These are phyloP conservation scores for Dianthus caryophyllus DNA, from an alignment of 148 eudicot genomes.

Conservation along the genomic window DNA sequence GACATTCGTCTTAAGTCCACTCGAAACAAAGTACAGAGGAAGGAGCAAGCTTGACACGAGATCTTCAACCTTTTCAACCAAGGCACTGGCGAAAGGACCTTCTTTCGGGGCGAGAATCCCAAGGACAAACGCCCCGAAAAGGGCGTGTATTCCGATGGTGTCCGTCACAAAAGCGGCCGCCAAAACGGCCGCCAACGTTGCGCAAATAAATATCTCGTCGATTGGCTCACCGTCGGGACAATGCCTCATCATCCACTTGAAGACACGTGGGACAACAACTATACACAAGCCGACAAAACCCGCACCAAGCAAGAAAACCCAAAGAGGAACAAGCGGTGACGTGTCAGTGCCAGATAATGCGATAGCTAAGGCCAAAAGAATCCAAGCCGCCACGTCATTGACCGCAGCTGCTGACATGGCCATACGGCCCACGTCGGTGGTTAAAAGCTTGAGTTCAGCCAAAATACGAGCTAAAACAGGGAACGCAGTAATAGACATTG, in stretches of 20 bases:
- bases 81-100: slow-evolving; percentile 66
- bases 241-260: slow-evolving; percentile 51
- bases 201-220: slow-evolving; percentile 60
- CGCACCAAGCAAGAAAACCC: slow-evolving; percentile 57
- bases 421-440: slow-evolving; percentile 76
- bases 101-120: slow-evolving; percentile 76
- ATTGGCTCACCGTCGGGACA: slow-evolving; percentile 78
- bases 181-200: slow-evolving; percentile 49
- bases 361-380: slow-evolving; percentile 73
- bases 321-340: slow-evolving; percentile 57
- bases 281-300: slow-evolving; percentile 44
- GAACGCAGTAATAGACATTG: slow-evolving; percentile 78
- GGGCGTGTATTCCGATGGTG: slow-evolving; percentile 76
- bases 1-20: slow-evolving; percentile 73
- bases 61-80: slow-evolving; percentile 84
- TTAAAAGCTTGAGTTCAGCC: slow-evolving; percentile 77
- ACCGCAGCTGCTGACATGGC: slow-evolving; percentile 95
- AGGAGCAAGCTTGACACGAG: slow-evolving; percentile 77
- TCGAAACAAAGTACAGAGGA: slow-evolving; percentile 77
- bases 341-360: slow-evolving; percentile 56
- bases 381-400: slow-evolving; percentile 87
- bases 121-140: slow-evolving; percentile 76
- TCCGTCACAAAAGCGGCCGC: slow-evolving; percentile 80
- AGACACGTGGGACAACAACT: slow-evolving; percentile 47
- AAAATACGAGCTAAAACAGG: slow-evolving; percentile 83